These are phyloP conservation scores for Cyclotella distinguenda DNA, from an alignment of 108 stramenopile species.

Conservation along the genomic window DNA sequence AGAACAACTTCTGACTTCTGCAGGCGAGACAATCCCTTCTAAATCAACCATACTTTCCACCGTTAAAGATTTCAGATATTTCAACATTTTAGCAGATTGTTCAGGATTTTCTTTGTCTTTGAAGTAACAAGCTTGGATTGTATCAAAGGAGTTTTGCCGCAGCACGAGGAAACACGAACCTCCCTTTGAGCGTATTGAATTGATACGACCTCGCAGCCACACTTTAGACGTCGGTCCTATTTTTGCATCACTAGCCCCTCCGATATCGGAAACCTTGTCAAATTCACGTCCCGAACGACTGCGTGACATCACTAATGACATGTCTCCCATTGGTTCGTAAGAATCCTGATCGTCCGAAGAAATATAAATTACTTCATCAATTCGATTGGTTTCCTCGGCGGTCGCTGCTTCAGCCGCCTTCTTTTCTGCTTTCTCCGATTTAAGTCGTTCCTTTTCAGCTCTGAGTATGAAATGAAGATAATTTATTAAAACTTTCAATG, in stretches of 20 bases:
- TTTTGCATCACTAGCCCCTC: constrained; percentile 30
- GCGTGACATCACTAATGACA: constrained; percentile 72
- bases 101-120: constrained; percentile 93
- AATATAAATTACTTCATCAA: constrained; percentile 74
- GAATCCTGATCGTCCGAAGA: constrained; percentile 63
- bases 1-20: constrained; percentile 79
- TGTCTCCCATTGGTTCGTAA: constrained; percentile 73
- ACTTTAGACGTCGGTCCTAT: constrained; percentile 65
- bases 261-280: constrained; percentile 59
- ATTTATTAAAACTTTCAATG: background rate
- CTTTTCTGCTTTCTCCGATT: constrained; percentile 82
- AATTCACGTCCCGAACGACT: constrained; percentile 72
- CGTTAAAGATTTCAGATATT: constrained; percentile 88
- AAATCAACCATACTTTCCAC: constrained; percentile 91
- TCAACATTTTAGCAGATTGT: constrained; percentile 83
- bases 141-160: constrained; percentile 88
- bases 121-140: constrained; percentile 93
- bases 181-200: constrained; percentile 95
- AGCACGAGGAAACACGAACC: constrained; percentile 94
- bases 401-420: constrained; percentile 69
- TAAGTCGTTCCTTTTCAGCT: constrained; percentile 83
- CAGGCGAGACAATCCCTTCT: constrained; percentile 73
- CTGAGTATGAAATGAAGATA: constrained; percentile 4
- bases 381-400: constrained; percentile 60
- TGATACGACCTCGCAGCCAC: constrained; percentile 91